Percentiles rank a stretch among this genome's conserved stretches.
These are phyloP conservation scores for Pelargonium cotyledonis DNA, from an alignment of 441 rosid genomes.

Conservation along the genomic window DNA sequence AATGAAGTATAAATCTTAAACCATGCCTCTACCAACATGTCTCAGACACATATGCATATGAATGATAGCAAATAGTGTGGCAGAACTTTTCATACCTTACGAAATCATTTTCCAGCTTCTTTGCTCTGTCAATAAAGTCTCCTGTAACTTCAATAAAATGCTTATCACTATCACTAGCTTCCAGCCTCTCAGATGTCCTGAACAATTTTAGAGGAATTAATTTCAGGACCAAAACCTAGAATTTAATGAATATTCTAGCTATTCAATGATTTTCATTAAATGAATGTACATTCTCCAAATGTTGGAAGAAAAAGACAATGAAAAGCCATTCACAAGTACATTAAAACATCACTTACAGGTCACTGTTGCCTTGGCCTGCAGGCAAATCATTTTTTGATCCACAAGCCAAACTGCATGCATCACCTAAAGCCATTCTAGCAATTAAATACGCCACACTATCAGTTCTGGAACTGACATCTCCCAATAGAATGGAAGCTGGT, in stretches of 20 bases:
- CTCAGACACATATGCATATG: background rate
- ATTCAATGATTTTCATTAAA: background rate
- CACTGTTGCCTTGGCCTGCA: constrained; percentile 19
- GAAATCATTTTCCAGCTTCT: constrained; percentile 51
- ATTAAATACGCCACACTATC: constrained; percentile 45
- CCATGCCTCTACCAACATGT: background rate
- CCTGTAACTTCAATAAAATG: constrained; percentile 44
- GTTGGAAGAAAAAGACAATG: background rate
- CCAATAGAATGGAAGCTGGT: constrained; percentile 35
- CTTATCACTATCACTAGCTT: constrained; percentile 32
- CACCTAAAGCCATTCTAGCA: constrained; percentile 54
- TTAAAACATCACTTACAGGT: constrained; percentile 33
- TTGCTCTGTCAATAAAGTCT: constrained; percentile 47
- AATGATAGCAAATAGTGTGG: background rate
- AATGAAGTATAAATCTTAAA: no score
- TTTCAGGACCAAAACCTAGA: background rate
- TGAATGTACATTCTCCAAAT: background rate
- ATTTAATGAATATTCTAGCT: background rate
- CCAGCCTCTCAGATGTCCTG: constrained; percentile 38
- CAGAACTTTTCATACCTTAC: constrained; percentile 35
- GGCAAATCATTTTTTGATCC: constrained; percentile 22
- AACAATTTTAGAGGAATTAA: constrained; percentile 12
- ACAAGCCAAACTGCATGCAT: constrained; percentile 45
- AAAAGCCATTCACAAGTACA: background rate
- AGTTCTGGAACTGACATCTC: constrained; percentile 40